Conservation (phyloP, 169 alveolate genomes). For the Eimeria zaria region DNA sequence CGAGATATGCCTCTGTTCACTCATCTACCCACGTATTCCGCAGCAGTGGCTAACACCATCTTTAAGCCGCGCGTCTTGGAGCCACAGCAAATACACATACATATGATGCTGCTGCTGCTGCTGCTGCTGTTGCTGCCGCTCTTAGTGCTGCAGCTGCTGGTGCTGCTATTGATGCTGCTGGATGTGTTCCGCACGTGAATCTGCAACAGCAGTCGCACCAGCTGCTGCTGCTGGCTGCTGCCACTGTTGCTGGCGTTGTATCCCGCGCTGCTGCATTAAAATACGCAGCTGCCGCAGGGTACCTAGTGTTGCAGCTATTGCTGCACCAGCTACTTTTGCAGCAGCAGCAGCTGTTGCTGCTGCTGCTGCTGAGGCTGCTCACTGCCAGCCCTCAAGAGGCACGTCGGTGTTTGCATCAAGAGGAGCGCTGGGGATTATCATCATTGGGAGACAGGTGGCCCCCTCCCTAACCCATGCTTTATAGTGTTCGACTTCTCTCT, state of each 20-base stretch:
- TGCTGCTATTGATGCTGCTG: slow-evolving; percentile 14
- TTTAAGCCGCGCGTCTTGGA: background rate
- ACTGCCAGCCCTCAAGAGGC: slow-evolving; percentile 84
- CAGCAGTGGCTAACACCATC: background rate
- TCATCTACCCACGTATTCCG: background rate
- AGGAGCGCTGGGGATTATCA: slow-evolving; percentile 86
- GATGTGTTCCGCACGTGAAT: background rate
- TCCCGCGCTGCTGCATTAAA: background rate
- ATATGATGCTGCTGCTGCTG: background rate
- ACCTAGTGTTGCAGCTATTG: background rate
- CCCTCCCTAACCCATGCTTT: slow-evolving; percentile 81
- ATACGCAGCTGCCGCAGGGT: background rate
- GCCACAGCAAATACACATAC: slow-evolving; percentile 11
- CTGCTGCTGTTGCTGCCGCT: background rate
- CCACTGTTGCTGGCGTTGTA: background rate
- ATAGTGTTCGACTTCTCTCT: slow-evolving; percentile 66
- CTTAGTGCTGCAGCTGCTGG: background rate
- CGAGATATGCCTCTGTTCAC: background rate
- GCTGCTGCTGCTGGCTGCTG: background rate
- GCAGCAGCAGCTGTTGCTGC: slow-evolving; percentile 18
- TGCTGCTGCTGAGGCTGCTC: slow-evolving; percentile 60
- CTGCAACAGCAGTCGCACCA: background rate
- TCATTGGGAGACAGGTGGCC: slow-evolving; percentile 81
- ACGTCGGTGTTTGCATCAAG: slow-evolving; percentile 86
- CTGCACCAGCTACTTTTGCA: background rate